These are phyloP conservation scores for Colletotrichum sp. DNA, from an alignment of 2,329 filamentous ascomycete genomes.

Conservation along the genomic window DNA sequence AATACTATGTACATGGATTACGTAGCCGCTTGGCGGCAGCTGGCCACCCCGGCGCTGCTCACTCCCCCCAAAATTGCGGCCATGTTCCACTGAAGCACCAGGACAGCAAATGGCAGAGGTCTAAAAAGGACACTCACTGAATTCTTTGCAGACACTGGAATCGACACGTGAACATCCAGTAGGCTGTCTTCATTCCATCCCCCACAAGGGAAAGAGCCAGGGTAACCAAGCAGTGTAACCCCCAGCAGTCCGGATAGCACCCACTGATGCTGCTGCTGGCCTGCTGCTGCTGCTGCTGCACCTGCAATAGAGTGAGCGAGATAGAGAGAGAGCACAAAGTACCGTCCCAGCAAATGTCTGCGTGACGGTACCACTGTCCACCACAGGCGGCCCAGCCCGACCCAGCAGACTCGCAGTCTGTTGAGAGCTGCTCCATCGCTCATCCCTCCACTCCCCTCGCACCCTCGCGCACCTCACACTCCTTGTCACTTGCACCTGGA, in stretches of 20 bases:
- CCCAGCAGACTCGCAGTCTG: slow-evolving; percentile 18
- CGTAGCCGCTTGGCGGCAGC: slow-evolving; percentile 15
- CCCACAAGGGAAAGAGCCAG: slow-evolving; percentile 8
- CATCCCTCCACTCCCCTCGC: neutral
- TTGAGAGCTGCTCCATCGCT: slow-evolving; percentile 8
- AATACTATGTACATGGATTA: neutral
- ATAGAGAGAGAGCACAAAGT: neutral
- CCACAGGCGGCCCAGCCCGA: slow-evolving; percentile 1
- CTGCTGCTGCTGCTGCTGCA: neutral
- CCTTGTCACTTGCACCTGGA: neutral
- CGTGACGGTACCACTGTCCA: neutral
- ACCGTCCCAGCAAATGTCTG: neutral
- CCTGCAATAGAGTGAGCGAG: neutral
- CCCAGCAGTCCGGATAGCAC: neutral
- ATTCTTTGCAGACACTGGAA: neutral
- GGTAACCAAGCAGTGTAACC: slow-evolving; percentile 20
- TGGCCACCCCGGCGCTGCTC: neutral
- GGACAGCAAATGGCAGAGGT: neutral
- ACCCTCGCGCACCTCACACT: neutral
- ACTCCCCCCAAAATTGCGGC: neutral
- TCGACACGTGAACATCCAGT: slow-evolving; percentile 14
- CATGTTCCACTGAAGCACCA: neutral
- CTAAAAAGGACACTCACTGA: neutral
- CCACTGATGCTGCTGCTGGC: neutral
- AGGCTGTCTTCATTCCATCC: slow-evolving; percentile 4